Percentiles rank a stretch among this genome's conserved stretches.
phyloP scores from a whole-genome alignment of 1,284 basidiomycete species.

The Coniferiporia weirii region DNA sequence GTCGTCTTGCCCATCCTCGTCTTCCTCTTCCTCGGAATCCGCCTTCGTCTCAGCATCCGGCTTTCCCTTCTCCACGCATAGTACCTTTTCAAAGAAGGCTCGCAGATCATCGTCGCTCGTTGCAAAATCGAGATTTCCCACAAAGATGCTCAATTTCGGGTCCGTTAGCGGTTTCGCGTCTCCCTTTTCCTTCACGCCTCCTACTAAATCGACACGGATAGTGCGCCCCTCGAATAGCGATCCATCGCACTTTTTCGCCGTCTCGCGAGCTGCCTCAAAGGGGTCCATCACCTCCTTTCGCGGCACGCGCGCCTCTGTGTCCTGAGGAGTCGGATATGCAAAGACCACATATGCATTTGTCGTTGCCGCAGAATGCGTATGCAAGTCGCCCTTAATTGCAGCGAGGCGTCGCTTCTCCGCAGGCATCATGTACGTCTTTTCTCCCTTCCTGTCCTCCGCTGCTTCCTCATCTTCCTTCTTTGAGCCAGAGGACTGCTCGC shows the following conservation, averaged over 20 bases:
- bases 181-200: conserved; percentile 27
- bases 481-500: conserved; percentile 30
- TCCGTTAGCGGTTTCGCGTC: conserved; percentile 37
- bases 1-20: conserved; percentile 25
- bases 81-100: conserved; percentile 78
- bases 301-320: conserved; percentile 47
- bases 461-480: conserved; percentile 37
- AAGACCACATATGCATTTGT: conserved; percentile 89
- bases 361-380: conserved; percentile 55
- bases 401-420: conserved; percentile 92
- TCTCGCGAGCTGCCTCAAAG: conserved; percentile 62
- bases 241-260: conserved; percentile 65
- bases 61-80: conserved; percentile 70
- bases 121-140: conserved; percentile 91
- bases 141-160: conserved; percentile 83
- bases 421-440: conserved; percentile 69
- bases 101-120: conserved; percentile 88
- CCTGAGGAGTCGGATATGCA: conserved; percentile 53
- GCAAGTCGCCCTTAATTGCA: conserved; percentile 89
- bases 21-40: conserved; percentile 26
- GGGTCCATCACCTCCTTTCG: conserved; percentile 60
- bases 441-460: conserved; percentile 38
- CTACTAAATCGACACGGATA: conserved; percentile 69
- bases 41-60: conserved; percentile 27
- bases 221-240: conserved; percentile 70